Evolutionary conservation across 2,329 filamentous ascomycete genomes (phyloP).

Genomic region (Pestalotiopsis sp.): DNA sequence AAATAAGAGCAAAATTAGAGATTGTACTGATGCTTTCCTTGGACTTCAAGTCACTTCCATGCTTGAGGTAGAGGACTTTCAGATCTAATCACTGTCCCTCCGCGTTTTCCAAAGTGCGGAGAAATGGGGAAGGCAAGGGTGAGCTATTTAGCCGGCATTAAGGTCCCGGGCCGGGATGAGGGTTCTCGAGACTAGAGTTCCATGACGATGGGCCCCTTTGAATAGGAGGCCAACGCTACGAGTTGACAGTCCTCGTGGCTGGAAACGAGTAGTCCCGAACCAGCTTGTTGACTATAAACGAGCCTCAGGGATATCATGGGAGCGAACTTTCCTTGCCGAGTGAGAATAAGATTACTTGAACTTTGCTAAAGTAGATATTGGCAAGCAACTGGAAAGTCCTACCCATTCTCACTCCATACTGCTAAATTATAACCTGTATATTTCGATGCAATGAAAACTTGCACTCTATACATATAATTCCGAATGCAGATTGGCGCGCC

Average conservation of each 20-base stretch:
- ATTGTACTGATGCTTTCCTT: neutral
- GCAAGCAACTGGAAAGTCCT: too few species aligned
- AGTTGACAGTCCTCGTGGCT: neutral
- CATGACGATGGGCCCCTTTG: neutral
- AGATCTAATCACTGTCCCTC: neutral
- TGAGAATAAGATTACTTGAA: too few species aligned
- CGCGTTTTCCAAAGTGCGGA: neutral
- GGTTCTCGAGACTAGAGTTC: neutral
- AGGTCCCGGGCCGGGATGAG: neutral
- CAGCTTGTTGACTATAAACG: too few species aligned
- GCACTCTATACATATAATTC: too few species aligned
- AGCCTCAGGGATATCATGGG: too few species aligned
- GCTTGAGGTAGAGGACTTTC: neutral
- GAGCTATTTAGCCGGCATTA: slow-evolving; percentile 8
- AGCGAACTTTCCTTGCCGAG: too few species aligned
- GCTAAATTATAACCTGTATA: too few species aligned
- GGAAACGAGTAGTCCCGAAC: neutral
- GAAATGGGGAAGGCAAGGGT: slow-evolving; percentile 5
- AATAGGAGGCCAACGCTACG: neutral
- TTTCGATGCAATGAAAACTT: too few species aligned
- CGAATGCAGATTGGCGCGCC: too few species aligned
- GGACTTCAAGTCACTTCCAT: neutral
- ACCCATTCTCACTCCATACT: too few species aligned
- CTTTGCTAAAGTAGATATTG: too few species aligned
- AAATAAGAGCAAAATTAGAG: too few species aligned